Base-by-base conservation (phyloP, 2,329 filamentous ascomycete genomes). In the Colletotrichum camelliae region DNA sequence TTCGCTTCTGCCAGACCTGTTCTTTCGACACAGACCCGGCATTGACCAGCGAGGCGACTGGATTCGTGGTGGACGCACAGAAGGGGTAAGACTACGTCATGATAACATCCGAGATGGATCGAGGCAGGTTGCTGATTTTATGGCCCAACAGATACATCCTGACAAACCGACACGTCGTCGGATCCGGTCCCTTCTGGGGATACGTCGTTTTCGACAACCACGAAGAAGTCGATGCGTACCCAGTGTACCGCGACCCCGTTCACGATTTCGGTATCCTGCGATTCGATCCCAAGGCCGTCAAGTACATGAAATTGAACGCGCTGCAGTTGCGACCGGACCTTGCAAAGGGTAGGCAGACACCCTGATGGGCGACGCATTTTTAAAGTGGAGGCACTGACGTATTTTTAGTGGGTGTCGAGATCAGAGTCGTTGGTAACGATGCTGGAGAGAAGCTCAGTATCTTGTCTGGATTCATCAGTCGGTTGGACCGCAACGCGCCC, bases 201-300 rank as follows among this genome's bases (percentile, higher is more conserved):
- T 98, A 98, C 86, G 96, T 95, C 83, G 96, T 99, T 79, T 99
- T 99, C 84, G 97, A 99, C 85, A 99, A 99, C 83, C 97, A 99
- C 85, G 97, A 99, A 79, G 91, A 97, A 88, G 97, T 97, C 80
- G 97, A 99, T 83, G 96, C 97, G 64, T 95, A 96, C 82, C 97
- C 97, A 10, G 96, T 99, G 66, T 99, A 99, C 87, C 95, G 97
- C 81, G 97, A 99, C 82, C 97, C 97, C 18, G 96, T 99, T 33
- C 97, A 99, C 88, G 97, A 99, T 85, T 99, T 99, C 81, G 97
- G 97, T 77, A 97, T 99, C 80, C 91, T 99, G 67, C 93, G 97
- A 82, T 99, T 99, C 87, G 95, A 99, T 80, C 97, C 97, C 52
- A 95, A 95, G 82, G 94, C 94, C 10, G 98, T 99, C 88, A 98